Evolutionary conservation across 441 rosid species (phyloP).

Genomic region (Cnidoscolus chayamansa): DNA sequence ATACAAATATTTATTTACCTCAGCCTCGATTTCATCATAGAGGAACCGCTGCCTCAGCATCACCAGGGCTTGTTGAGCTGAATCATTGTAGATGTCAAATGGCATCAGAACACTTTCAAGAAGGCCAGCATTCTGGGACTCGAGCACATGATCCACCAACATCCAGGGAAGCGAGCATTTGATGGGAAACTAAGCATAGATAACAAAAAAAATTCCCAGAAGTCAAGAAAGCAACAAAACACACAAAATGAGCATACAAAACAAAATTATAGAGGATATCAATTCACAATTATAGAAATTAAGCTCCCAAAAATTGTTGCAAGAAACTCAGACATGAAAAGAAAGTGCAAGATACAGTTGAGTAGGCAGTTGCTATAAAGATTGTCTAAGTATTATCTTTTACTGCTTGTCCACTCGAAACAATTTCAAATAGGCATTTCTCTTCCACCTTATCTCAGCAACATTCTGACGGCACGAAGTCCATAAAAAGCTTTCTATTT

Average conservation of each 20-base stretch:
- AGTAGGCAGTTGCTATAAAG: not conserved
- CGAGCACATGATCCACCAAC: conserved; percentile 91
- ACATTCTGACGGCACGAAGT: conserved; percentile 3
- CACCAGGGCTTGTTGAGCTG: conserved; percentile 97
- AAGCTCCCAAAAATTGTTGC: not conserved
- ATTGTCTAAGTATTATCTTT: not conserved
- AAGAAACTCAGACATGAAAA: not conserved
- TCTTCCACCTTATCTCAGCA: not conserved
- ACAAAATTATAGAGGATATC: conserved; percentile 3
- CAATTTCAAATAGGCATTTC: conserved; percentile 1
- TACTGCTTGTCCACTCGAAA: conserved; percentile 5
- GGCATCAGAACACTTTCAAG: conserved; percentile 92
- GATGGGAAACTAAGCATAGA: conserved; percentile 72
- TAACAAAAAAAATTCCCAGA: conserved; percentile 17
- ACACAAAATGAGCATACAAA: not conserved
- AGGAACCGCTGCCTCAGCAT: conserved; percentile 91
- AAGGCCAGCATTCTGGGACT: conserved; percentile 77
- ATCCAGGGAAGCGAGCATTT: conserved; percentile 99
- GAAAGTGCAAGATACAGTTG: not conserved
- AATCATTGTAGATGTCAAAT: conserved; percentile 97
- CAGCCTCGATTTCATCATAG: conserved; percentile 99
- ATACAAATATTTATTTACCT: conserved; percentile 48
- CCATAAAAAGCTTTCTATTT: not conserved
- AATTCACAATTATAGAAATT: conserved; percentile 1
- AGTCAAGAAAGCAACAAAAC: conserved; percentile 11